Evolutionary conservation across 768 basidiomycete genomes (phyloP), one percentile per base, ranked within the genome.

Genomic region (Phanerochaete sordida): DNA sequence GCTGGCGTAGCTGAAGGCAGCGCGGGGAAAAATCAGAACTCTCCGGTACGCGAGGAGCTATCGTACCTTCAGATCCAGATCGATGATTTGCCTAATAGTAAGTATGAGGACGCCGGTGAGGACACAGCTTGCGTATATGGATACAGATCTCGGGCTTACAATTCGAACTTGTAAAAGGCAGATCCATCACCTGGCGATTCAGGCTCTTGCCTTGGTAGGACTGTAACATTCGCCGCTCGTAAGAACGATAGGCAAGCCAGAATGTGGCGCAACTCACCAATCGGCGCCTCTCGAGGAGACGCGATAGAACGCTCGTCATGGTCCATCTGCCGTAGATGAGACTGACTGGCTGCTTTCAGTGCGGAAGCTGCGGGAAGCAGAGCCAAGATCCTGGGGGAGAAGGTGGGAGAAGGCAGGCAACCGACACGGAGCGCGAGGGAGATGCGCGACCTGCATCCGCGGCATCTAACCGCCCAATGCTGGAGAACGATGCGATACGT

Each of bases 21-120:
- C 28, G 21, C n/a, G 27, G 15, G n/a, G 37, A 44, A 28, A 27
- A 61, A 31, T 47, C 31, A 47, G 50, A 24, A 60, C n/a, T 2
- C 12, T 31, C 28, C 54, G 52, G 43, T 57, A 60, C 26, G 55
- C 37, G 19, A 48, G 6, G 24, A 31, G 69, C 4, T 16, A 16
- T 43, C 39, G 19, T 61, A 84, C 84, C 75, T 87, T 83, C 69
- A 81, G 82, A 68, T 88, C 86, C 13, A 87, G 72, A 56, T 78
- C 79, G 50, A 81, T 81, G 54, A 86, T 75, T 54, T 78, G 56
- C 27, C 61, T 62, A 58, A 19, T 21, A 33, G 49, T 44, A 27
- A 28, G 0, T n/a, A n/a, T n/a, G n/a, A n/a, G n/a, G n/a, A n/a
- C n/a, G 27, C 30, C 4, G n/a, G 19, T 28, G 24, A 9, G 13